A percentile compares a stretch with the other conserved stretches of the same genome.
Conservation (phyloP, 2,329 filamentous ascomycete genomes). For the Aspergillus nomiae region DNA sequence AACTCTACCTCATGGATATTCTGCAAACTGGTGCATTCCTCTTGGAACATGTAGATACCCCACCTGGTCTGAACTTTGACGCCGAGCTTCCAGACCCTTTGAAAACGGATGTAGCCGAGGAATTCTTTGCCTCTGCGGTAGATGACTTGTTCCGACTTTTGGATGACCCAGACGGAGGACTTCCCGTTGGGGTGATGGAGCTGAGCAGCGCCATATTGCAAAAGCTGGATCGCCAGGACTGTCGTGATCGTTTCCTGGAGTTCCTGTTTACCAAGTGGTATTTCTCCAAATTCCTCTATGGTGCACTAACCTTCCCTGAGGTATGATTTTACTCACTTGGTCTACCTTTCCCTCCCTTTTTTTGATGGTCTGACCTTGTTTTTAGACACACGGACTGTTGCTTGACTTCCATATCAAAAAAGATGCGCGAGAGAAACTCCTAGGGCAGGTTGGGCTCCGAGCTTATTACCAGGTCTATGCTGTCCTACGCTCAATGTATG, state of each 20-base stretch:
- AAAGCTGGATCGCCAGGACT: slow-evolving; percentile 70
- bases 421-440: slow-evolving; percentile 76
- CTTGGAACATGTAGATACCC: slow-evolving; percentile 80
- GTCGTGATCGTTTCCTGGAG: slow-evolving; percentile 72
- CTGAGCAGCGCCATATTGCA: slow-evolving; percentile 81
- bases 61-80: slow-evolving; percentile 69
- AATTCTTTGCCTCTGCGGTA: slow-evolving; percentile 84
- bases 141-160: slow-evolving; percentile 81
- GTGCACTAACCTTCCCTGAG: slow-evolving; percentile 86
- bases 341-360: neutral
- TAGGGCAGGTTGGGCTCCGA: slow-evolving; percentile 74
- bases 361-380: slow-evolving; percentile 21
- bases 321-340: slow-evolving; percentile 45
- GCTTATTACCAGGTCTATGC: slow-evolving; percentile 79
- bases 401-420: slow-evolving; percentile 90
- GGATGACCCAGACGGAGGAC: slow-evolving; percentile 82
- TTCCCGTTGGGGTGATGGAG: slow-evolving; percentile 81
- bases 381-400: slow-evolving; percentile 64
- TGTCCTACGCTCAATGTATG: slow-evolving; percentile 69
- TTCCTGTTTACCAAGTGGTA: slow-evolving; percentile 92
- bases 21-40: slow-evolving; percentile 91
- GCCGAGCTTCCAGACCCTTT: slow-evolving; percentile 68
- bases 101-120: slow-evolving; percentile 78
- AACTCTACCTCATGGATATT: slow-evolving; percentile 93
- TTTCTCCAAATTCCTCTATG: slow-evolving; percentile 82